A percentile compares a stretch with the other conserved stretches of the same genome.
Evolutionary conservation across 2,329 filamentous ascomycete genomes (phyloP).

Genomic region (Neonectria faginata): DNA sequence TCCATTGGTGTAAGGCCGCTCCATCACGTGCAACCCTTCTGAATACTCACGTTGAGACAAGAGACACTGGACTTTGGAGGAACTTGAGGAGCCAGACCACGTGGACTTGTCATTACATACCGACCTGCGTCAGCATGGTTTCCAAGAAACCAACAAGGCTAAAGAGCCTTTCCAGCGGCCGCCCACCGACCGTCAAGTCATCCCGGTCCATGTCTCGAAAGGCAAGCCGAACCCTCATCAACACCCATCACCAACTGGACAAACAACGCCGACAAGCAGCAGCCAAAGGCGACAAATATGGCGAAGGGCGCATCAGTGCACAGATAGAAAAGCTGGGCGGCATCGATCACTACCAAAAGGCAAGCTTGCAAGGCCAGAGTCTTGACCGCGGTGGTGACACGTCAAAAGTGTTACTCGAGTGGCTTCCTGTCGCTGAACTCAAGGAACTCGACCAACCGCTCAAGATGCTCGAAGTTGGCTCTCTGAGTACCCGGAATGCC

Average conservation of each 20-base stretch:
- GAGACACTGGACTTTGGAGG: not conserved
- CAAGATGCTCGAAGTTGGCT: conserved; percentile 88
- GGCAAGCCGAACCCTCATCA: conserved; percentile 73
- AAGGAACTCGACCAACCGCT: conserved; percentile 51
- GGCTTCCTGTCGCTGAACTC: conserved; percentile 59
- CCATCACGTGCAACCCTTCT: not conserved
- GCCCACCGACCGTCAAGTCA: conserved; percentile 67
- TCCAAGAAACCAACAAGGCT: conserved; percentile 57
- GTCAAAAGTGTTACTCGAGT: conserved; percentile 72
- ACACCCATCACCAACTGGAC: conserved; percentile 73
- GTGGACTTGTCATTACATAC: not conserved
- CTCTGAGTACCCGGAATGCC: conserved; percentile 85
- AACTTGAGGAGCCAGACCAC: not conserved
- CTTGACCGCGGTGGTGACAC: conserved; percentile 75
- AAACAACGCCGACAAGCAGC: conserved; percentile 70
- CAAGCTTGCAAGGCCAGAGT: conserved; percentile 76
- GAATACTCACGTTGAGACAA: not conserved
- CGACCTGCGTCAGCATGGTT: conserved; percentile 54
- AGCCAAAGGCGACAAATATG: conserved; percentile 61
- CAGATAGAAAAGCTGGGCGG: conserved; percentile 71
- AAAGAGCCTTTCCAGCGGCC: conserved; percentile 61
- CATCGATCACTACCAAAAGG: conserved; percentile 72
- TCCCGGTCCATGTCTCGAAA: conserved; percentile 72
- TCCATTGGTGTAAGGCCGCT: not conserved
- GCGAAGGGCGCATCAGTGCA: conserved; percentile 59